Conservation (phyloP, 2,329 filamentous ascomycete species). For the Oidium heveae region DNA sequence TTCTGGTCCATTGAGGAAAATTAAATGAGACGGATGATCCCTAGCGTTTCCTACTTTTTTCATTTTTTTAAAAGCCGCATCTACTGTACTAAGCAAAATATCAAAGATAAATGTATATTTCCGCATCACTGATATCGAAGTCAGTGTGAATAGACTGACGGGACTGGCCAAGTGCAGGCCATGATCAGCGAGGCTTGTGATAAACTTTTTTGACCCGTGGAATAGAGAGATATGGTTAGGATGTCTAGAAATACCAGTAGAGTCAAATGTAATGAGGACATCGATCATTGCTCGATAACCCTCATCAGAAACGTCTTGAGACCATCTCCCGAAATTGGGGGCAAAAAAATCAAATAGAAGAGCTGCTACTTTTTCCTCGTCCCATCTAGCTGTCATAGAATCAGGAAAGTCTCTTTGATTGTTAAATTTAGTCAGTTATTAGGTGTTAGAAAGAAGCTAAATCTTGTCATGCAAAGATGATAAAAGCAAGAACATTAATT, state of each 20-base stretch:
- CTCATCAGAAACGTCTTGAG: constrained; percentile 12
- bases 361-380: constrained; percentile 38
- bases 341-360: constrained; percentile 53
- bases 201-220: constrained; percentile 52
- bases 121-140: constrained; percentile 41
- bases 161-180: constrained; percentile 34
- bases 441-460: too few species aligned
- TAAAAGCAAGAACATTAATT: too few species aligned
- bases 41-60: constrained; percentile 23
- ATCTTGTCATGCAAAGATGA: too few species aligned
- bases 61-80: constrained; percentile 21
- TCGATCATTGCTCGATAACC: constrained; percentile 20
- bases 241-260: constrained; percentile 58
- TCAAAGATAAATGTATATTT: constrained; percentile 71
- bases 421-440: constrained; percentile 2
- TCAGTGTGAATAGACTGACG: constrained; percentile 67
- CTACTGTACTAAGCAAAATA: constrained; percentile 39
- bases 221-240: constrained; percentile 85
- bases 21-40: constrained; percentile 19
- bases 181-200: constrained; percentile 37
- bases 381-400: constrained; percentile 65
- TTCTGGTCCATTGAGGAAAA: constrained; percentile 45
- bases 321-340: constrained; percentile 25
- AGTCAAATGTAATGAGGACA: constrained; percentile 70
- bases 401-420: constrained; percentile 46